These are phyloP conservation scores for Fistulinella cinereoalba DNA, from an alignment of 1,284 basidiomycete species.

Conservation along the genomic window DNA sequence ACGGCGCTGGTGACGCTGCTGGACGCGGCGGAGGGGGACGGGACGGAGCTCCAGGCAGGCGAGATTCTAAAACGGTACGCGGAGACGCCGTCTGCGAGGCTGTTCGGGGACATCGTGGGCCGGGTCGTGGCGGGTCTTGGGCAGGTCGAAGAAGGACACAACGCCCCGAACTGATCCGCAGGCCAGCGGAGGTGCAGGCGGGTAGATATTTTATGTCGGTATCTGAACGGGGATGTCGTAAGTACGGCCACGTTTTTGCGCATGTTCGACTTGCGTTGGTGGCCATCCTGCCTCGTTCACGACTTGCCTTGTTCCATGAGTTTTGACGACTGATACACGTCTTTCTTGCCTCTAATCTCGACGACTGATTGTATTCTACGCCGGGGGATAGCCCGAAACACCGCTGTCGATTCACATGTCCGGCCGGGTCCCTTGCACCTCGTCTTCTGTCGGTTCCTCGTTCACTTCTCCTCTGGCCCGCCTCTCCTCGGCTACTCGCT, in stretches of 20 bases:
- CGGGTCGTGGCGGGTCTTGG: conserved; percentile 29
- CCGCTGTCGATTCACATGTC: conserved; percentile 20
- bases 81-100: conserved; percentile 57
- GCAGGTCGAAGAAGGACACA: background rate
- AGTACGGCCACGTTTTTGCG: conserved; percentile 24
- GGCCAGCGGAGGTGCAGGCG: background rate
- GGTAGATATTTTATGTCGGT: background rate
- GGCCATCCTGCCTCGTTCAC: conserved; percentile 24
- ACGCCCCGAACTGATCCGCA: conserved; percentile 6
- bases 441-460: conserved; percentile 13
- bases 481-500: conserved; percentile 10
- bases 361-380: conserved; percentile 20
- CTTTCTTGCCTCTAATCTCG: conserved; percentile 12
- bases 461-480: conserved; percentile 8
- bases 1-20: conserved; percentile 86
- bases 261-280: conserved; percentile 21
- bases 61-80: conserved; percentile 53
- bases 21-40: conserved; percentile 58
- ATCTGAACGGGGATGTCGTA: conserved; percentile 14
- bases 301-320: conserved; percentile 29
- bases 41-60: conserved; percentile 35
- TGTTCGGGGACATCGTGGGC: conserved; percentile 56
- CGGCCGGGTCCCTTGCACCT: conserved; percentile 13
- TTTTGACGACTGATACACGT: conserved; percentile 29
- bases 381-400: background rate